Conservation (phyloP, 2,329 filamentous ascomycete species). For the Phaeosphaeria sp. region DNA sequence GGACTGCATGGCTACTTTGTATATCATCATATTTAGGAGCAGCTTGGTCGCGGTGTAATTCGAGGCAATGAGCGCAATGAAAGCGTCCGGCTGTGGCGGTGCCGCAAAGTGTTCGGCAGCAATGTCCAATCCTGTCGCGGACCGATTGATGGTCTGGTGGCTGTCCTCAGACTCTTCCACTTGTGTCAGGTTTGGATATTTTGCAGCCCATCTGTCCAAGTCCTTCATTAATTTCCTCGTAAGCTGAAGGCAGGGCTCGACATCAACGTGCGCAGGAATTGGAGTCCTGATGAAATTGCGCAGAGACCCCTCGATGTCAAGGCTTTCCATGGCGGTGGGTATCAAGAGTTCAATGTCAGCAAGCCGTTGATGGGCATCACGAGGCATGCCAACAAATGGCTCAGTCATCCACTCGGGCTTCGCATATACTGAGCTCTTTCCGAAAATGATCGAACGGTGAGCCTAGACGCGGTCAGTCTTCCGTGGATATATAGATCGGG, state of each 20-base stretch:
- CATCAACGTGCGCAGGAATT: constrained; percentile 19
- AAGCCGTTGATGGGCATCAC: constrained; percentile 34
- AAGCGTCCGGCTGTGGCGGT: neutral
- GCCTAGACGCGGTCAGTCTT: constrained; percentile 25
- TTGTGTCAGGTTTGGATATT: constrained; percentile 26
- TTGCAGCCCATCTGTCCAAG: constrained; percentile 27
- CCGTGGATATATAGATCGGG: neutral
- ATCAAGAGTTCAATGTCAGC: constrained; percentile 37
- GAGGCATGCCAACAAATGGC: constrained; percentile 30
- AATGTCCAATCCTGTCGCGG: neutral
- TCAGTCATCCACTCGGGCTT: constrained; percentile 37
- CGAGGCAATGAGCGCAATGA: constrained; percentile 5
- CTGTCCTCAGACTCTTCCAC: constrained; percentile 9
- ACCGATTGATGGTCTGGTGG: neutral
- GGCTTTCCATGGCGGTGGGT: constrained; percentile 27
- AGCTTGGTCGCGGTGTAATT: constrained; percentile 8
- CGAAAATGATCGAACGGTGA: constrained; percentile 34
- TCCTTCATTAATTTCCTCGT: constrained; percentile 21
- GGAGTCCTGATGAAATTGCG: constrained; percentile 24
- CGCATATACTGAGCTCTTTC: constrained; percentile 35
- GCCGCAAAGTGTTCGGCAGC: neutral
- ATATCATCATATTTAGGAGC: constrained; percentile 10
- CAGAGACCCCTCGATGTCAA: constrained; percentile 24
- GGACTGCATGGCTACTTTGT: constrained; percentile 12
- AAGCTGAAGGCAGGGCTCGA: constrained; percentile 18